Evolutionary conservation across 257 asterid species (phyloP), one percentile per base, ranked within the genome.

Genomic region (Solanum commersonii): DNA sequence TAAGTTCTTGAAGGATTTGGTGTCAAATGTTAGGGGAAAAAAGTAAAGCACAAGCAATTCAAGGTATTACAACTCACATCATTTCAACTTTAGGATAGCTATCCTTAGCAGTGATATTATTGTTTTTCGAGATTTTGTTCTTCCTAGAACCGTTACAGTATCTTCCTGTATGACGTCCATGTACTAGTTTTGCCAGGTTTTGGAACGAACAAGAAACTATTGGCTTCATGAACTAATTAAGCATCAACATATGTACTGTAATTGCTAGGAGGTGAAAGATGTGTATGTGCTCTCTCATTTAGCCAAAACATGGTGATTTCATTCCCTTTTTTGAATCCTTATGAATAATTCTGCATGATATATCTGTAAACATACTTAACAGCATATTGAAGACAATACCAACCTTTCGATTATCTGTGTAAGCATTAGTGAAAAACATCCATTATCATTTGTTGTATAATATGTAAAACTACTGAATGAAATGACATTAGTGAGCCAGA

Each of bases 1-100:
- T 0, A 90, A 94, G 94, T 96, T 96, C 91, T 92, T 96, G 91
- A 93, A 92, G 86, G 84, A 60, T 60, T 86, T 86, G 88, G 27
- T 86, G 73, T 86, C 88, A 44, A 86, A 73, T 46, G 59, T 86
- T 8, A 86, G 85, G 68, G 85, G 85, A 16, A 20, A 81, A 29
- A 81, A 81, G 85, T 81, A 46, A 18, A 81, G 67, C 85, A 4
- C 85, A 81, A 9, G 1, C n/a, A 46, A 81, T 81, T 74, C 82
- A 74, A 74, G 82, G 52, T 73, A 73, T 15, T 34, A 34, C 15
- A 73, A 34, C 81, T 72, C 27, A 72, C 16, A 18, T 72, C 44
- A 18, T 72, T 72, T 74, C 31, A 22, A 38, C 44, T 73, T 22
- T 10, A 1, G 12, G 14, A 0, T 16, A 49, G 63, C 23, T 52